These are phyloP conservation scores for Serendipita vermifera DNA, from an alignment of 768 basidiomycete species.

Conservation along the genomic window DNA sequence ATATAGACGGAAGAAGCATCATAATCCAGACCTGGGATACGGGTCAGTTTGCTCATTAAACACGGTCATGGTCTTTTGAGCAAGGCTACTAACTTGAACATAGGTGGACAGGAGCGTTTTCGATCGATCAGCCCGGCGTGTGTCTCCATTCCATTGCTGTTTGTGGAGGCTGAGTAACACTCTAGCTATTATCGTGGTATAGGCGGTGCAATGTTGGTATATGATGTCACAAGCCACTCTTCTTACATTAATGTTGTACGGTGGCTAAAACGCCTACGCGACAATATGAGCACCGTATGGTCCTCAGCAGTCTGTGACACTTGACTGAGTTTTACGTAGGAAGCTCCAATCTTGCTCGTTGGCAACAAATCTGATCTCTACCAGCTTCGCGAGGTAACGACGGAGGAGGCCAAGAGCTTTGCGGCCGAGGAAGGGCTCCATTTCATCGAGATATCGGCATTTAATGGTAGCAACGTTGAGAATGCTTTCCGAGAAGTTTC, in stretches of 20 bases:
- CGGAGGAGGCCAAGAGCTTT: conserved; percentile 67
- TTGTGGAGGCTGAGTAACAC: background rate
- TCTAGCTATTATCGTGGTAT: conserved; percentile 93
- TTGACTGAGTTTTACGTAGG: conserved; percentile 26
- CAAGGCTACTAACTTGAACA: background rate
- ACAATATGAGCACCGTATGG: conserved; percentile 52
- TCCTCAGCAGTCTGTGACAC: background rate
- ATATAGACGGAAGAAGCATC: conserved; percentile 90
- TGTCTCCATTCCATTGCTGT: conserved; percentile 10
- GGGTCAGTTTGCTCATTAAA: conserved; percentile 39
- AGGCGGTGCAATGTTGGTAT: conserved; percentile 81
- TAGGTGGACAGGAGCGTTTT: conserved; percentile 40
- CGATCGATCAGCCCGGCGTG: conserved; percentile 38
- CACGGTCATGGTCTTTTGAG: background rate
- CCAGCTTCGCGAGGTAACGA: conserved; percentile 90
- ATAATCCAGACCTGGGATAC: conserved; percentile 99
- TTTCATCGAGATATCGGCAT: conserved; percentile 98
- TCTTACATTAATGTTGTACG: conserved; percentile 89
- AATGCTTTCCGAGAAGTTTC: conserved; percentile 93
- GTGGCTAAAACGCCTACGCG: conserved; percentile 94
- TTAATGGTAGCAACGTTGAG: conserved; percentile 99
- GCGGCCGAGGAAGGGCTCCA: conserved; percentile 81
- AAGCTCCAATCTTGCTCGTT: conserved; percentile 91
- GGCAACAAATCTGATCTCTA: conserved; percentile 99
- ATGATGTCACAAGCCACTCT: conserved; percentile 87